Conservation (phyloP, 176 grass and related monocot species). For the Avena eriantha region DNA sequence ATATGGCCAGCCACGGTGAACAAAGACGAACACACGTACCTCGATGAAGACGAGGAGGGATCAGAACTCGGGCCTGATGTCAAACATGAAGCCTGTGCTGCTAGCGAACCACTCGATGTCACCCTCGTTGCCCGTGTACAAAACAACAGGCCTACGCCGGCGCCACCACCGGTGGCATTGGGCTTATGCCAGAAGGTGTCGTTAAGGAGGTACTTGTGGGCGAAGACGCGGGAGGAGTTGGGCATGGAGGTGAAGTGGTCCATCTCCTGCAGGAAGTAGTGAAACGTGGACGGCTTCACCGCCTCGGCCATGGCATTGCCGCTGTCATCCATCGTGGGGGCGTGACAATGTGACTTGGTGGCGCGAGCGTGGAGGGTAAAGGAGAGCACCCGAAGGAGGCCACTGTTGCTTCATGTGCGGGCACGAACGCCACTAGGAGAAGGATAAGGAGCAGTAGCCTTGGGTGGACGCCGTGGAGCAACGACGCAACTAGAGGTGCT, state of each 20-base stretch:
- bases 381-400: neutral
- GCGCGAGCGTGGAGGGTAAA: no score
- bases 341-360: no score
- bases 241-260: constrained; percentile 99
- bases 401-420: neutral
- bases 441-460: neutral
- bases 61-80: constrained; percentile 71
- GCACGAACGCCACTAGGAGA: neutral
- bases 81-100: constrained; percentile 91
- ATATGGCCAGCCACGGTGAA: neutral
- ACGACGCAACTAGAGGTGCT: neutral
- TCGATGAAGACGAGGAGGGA: constrained; percentile 98
- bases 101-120: constrained; percentile 85
- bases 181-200: constrained; percentile 68
- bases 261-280: constrained; percentile 83
- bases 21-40: constrained; percentile 35
- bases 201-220: constrained; percentile 93
- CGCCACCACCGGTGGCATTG: neutral
- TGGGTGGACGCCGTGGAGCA: neutral
- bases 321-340: neutral
- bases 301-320: neutral
- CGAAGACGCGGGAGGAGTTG: constrained; percentile 59
- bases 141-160: constrained; percentile 63
- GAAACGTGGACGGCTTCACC: no score
- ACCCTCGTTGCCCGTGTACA: constrained; percentile 93